A percentile compares a stretch with the other conserved stretches of the same genome.
Evolutionary conservation across 2,329 filamentous ascomycete species (phyloP).

Genomic region (Nigrospora oryzae): DNA sequence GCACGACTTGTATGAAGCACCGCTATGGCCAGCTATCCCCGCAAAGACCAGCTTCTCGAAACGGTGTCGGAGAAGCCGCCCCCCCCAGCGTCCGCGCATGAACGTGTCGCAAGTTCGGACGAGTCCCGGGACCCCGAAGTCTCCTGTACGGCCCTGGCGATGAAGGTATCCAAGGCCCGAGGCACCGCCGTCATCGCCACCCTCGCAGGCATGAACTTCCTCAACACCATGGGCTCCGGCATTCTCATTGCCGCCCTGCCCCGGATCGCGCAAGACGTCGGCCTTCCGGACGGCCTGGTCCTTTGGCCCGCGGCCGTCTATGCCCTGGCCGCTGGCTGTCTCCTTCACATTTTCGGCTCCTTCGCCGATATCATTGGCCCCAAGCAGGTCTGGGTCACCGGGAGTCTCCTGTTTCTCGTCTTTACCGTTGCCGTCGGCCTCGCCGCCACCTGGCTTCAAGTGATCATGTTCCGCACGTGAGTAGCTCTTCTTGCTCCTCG

Average conservation of each 20-base stretch:
- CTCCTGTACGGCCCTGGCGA: neutral
- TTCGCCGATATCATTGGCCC: conserved; percentile 27
- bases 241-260: conserved; percentile 28
- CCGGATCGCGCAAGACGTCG: conserved; percentile 25
- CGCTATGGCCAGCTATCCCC: too few species aligned
- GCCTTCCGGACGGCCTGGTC: conserved; percentile 14
- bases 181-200: conserved; percentile 2
- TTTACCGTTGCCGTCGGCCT: conserved; percentile 26
- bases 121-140: neutral
- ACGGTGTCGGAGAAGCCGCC: neutral
- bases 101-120: neutral
- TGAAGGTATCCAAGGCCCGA: neutral
- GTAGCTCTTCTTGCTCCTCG: too few species aligned
- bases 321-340: conserved; percentile 12
- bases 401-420: conserved; percentile 20
- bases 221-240: conserved; percentile 14
- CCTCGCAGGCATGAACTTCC: conserved; percentile 2
- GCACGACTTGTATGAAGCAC: too few species aligned
- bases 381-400: conserved; percentile 22
- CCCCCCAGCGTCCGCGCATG: neutral
- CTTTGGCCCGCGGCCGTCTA: conserved; percentile 14
- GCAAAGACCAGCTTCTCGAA: neutral
- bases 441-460: conserved; percentile 22
- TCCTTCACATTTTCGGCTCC: conserved; percentile 26
- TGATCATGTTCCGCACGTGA: conserved; percentile 25